Conservation (phyloP, 2,329 filamentous ascomycete species). For the Apiospora rasikravindrae region DNA sequence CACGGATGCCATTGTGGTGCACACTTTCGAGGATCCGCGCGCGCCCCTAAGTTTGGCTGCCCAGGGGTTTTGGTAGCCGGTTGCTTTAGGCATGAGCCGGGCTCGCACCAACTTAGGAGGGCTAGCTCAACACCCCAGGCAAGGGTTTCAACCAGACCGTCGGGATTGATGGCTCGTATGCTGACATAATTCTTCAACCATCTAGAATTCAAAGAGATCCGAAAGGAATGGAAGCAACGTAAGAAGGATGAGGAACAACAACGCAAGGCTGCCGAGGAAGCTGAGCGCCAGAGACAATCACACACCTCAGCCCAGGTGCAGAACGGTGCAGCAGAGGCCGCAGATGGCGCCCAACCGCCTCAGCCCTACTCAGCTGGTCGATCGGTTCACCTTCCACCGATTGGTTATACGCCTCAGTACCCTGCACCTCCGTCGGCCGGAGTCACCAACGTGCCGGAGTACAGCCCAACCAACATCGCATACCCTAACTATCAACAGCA, state of each 20-base stretch:
- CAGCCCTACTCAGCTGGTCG: constrained; percentile 64
- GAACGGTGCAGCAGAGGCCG: constrained; percentile 51
- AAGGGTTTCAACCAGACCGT: constrained; percentile 14
- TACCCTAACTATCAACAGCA: constrained; percentile 57
- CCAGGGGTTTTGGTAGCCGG: constrained; percentile 2
- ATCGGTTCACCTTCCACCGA: constrained; percentile 72
- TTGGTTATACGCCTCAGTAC: constrained; percentile 72
- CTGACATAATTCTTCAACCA: constrained; percentile 9
- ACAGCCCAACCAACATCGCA: constrained; percentile 54
- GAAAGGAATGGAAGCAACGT: constrained; percentile 98
- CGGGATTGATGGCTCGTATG: constrained; percentile 1
- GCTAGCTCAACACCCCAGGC: constrained; percentile 17
- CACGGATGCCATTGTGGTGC: not conserved
- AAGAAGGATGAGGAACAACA: constrained; percentile 98
- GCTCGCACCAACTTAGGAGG: constrained; percentile 17
- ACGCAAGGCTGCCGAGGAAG: constrained; percentile 89
- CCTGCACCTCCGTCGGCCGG: constrained; percentile 63
- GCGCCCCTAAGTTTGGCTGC: constrained; percentile 1
- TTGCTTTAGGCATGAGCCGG: constrained; percentile 17
- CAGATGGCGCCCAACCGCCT: constrained; percentile 59
- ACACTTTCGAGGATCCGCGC: not conserved
- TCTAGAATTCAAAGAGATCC: constrained; percentile 98
- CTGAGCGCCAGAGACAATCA: constrained; percentile 67
- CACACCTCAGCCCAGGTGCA: constrained; percentile 59
- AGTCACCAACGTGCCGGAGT: constrained; percentile 63